Base-by-base conservation (phyloP, 2,329 filamentous ascomycete genomes). In the Colletotrichum sp. region DNA sequence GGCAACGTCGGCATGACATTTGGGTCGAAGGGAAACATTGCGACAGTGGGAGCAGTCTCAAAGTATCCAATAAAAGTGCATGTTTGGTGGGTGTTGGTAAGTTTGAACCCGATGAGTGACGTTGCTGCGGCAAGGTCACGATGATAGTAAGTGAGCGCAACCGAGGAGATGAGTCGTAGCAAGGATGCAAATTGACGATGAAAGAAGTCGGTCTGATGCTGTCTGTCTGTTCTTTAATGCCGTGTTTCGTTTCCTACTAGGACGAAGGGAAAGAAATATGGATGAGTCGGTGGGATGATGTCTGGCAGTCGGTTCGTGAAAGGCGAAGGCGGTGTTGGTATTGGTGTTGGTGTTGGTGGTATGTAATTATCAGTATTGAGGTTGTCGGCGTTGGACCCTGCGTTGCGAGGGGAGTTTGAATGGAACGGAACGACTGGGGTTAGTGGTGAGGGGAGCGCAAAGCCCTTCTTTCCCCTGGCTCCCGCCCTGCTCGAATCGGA, bases 11-110 rank as follows among this genome's bases (percentile, higher is more conserved):
- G 92, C 24, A 93, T 86, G 44, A 88, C 86, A 62, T 89, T 83
- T 52, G 87, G 85, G 79, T 92, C 89, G 82, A 93, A 91, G 77
- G 89, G 82, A 81, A 93, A 91, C 86, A 91, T 91, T 76, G 71
- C 79, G 77, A 70, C 76, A 49, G 63, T 60, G 63, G 52, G 15
- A 24, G n/a, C 39, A 34, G 32, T 32, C 30, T 32, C 36, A 59
- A 8, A 49, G 68, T 32, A 49, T 34, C 57, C 57, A 32, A 24
- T 10, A 13, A 24, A n/a, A 49, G n/a, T 36, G 57, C 59, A 70
- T 70, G 18, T 21, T 63, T 26, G 8, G 26, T 24, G 34, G 55
- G 52, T 34, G 55, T 26, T 4, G 55, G 8, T n/a, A 32, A 18
- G 59, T 52, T 24, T 52, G n/a, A 21, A 26, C 26, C 26, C 55